Evolutionary conservation across 805 yeast species (phyloP).

Genomic region (Debaryomyces maramus): DNA sequence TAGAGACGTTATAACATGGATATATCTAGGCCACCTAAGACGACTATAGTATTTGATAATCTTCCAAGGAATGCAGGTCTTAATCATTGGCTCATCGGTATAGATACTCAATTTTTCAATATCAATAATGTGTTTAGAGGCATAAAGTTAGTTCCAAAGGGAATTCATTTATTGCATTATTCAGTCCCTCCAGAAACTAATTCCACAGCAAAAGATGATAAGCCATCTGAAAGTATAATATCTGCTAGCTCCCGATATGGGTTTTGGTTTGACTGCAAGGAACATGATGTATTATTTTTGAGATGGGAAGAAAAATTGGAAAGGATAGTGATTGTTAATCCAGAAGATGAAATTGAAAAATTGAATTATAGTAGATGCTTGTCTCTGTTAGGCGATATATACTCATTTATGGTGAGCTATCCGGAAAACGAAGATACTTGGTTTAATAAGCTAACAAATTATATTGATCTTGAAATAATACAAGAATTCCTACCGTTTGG

Average conservation of each 20-base stretch:
- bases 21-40: conserved; percentile 20
- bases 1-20: not conserved
- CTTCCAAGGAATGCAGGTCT: conserved; percentile 11
- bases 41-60: conserved; percentile 18
- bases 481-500: conserved; percentile 15
- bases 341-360: conserved; percentile 23
- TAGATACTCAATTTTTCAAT: conserved; percentile 51
- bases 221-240: not conserved
- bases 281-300: conserved; percentile 31
- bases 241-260: conserved; percentile 29
- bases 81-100: conserved; percentile 35
- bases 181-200: conserved; percentile 23
- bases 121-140: conserved; percentile 45
- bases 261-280: conserved; percentile 41
- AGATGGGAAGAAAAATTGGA: conserved; percentile 34
- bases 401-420: conserved; percentile 37
- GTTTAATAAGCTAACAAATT: conserved; percentile 11
- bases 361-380: conserved; percentile 25
- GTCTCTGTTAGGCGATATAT: conserved; percentile 25
- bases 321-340: conserved; percentile 14
- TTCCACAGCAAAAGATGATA: not conserved
- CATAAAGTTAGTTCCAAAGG: conserved; percentile 49
- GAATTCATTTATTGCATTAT: conserved; percentile 57
- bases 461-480: conserved; percentile 25
- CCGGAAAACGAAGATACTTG: conserved; percentile 25